Base-by-base conservation (phyloP, 208 protist genomes). In the Zelonia costaricensis region DNA sequence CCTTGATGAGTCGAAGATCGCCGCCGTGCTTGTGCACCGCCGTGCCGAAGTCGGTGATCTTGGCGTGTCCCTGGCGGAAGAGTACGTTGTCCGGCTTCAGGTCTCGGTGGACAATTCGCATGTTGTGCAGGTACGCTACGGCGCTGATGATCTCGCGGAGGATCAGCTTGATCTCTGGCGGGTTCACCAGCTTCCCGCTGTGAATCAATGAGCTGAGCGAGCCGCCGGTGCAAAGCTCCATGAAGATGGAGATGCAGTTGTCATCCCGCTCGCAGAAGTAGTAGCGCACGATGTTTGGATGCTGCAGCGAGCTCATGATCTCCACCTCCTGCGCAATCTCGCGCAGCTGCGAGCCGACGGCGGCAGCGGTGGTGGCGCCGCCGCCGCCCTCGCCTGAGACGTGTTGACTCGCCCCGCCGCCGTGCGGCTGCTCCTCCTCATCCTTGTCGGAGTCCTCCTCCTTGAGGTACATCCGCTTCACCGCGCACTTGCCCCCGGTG, bases 231-330 rank as follows among this genome's bases (percentile, higher is more conserved):
- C 88, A 95, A 27, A 92, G 76, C 69, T 95, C 85, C 88, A 95
- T 95, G 54, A 95, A 95, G 51, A 95, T 95, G 8, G 83, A 95
- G 42, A 92, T 84, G 69, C 81, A 91, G 60, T 89, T 91, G 35
- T 81, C 84, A 39, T 90, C 81, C 1, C 79, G 74, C 36, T 90
- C 78, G 62, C 76, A 91, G 63, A 89, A 92, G 66, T 91, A 69
- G 47, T 90, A 95, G 13, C 76, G 77, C 5, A 95, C 88, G 67
- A 95, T 92, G 54, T 91, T 95, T 9, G 85, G 85, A 55, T 95
- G 88, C 52, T 65, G 71, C 46, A 95, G 64, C 10, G 66, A 80
- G 44, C 82, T 85, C 85, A 95, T 89, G 42, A 95, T 89, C 28
- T 86, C 78, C 62, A 92, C 82, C 63, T 95, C 88, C 33, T 84